Evolutionary conservation across 2,329 filamentous ascomycete species (phyloP), one percentile per base, ranked within the genome.

Genomic region (Colletotrichum godetiae): DNA sequence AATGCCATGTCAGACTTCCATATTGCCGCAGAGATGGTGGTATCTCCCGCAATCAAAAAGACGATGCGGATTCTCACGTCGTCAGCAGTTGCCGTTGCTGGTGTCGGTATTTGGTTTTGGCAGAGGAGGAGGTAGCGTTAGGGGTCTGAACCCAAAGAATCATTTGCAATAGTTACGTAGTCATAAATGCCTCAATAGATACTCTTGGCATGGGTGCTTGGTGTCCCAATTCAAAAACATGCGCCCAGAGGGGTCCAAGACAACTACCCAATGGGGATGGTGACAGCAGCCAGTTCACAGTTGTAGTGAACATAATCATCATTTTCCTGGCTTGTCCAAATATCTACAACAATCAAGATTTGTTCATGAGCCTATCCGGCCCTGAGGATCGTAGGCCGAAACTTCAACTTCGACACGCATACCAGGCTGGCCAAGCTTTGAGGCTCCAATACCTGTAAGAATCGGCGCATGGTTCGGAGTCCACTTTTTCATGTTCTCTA

Each of bases 361-460:
- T 10, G 31, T 8, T 27, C 29, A 8, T 2, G 19, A 15, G 8
- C 22, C 22, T 57, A 46, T n/a, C 53, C 53, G 19, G 31, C 49
- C 52, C 6, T 68, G 24, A 0, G 74, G 74, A 24, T 69, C 74
- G 33, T 73, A 58, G 1, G 83, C 84, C 15, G 77, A 77, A 19
- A 87, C 85, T 75, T 88, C 86, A 77, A 88, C 84, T 76, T 88
- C 85, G 8, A 88, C 81, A 27, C 79, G 76, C 85, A 88, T 87
- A 63, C 80, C 80, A 60, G 81, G 80, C 66, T 79, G 76, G 0
- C 78, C 85, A 12, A 88, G 75, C 24, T 78, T 72, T 11, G 79
- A 56, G 5, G 87, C 85, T 0, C 82, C 85, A 27, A 87, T 75
- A 66, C 77, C 79, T 0, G 85, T 88, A 81, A 82, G 86, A 27